Conservation (phyloP, 163 green algal genomes). For the Prototheca cutis region DNA sequence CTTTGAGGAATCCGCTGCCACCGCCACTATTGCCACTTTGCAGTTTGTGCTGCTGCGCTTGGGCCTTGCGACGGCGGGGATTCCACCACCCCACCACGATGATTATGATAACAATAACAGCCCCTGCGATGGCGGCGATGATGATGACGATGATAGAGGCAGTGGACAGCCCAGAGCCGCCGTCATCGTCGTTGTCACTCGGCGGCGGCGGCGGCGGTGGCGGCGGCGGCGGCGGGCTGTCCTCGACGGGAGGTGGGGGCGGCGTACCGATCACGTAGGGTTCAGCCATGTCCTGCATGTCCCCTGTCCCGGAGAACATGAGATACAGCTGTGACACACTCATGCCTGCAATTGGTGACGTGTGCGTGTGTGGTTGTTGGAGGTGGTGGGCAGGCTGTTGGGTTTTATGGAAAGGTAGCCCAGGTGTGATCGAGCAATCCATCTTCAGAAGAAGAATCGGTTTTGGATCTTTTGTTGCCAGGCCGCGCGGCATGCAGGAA, state of each 20-base stretch:
- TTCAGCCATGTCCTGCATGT: not conserved
- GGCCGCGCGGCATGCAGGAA: not conserved
- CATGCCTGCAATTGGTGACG: no score
- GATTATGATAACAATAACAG: not conserved
- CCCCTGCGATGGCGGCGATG: not conserved
- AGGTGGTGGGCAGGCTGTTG: not conserved
- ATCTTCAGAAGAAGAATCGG: not conserved
- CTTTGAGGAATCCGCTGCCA: not conserved
- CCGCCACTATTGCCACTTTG: no score
- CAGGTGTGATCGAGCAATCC: no score
- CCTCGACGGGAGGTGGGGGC: not conserved
- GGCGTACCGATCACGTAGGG: conserved; percentile 16
- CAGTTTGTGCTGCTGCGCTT: no score
- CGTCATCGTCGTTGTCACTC: not conserved
- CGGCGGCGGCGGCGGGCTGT: no score
- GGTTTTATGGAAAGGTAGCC: not conserved
- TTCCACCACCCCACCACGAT: not conserved
- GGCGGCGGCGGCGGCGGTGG: no score
- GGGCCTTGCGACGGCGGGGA: not conserved
- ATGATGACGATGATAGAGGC: not conserved
- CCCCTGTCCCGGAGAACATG: not conserved
- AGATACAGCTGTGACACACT: not conserved
- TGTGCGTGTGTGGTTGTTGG: no score
- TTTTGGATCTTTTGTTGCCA: not conserved
- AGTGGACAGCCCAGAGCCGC: not conserved